Percentiles rank a stretch among this genome's conserved stretches.
phyloP scores from a whole-genome alignment of 1,284 basidiomycete species.

The Athelia psychrophila region DNA sequence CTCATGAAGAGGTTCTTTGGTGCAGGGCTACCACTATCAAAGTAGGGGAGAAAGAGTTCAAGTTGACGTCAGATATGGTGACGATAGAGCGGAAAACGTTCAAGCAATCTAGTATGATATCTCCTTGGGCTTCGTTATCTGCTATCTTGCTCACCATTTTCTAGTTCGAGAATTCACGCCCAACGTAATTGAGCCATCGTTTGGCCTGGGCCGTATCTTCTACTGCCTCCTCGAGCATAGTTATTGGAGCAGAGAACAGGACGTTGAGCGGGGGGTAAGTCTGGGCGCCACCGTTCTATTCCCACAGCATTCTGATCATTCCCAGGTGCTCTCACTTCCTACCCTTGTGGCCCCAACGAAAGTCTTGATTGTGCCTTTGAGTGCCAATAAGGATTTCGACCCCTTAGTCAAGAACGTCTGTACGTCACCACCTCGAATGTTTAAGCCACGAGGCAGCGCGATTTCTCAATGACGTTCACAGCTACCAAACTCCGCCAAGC shows the following conservation, averaged over 20 bases:
- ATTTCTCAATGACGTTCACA: slow-evolving; percentile 28
- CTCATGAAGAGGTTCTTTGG: slow-evolving; percentile 11
- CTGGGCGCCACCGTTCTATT: slow-evolving; percentile 10
- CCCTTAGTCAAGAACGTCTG: slow-evolving; percentile 89
- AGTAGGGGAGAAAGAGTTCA: slow-evolving; percentile 67
- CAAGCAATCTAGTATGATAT: slow-evolving; percentile 87
- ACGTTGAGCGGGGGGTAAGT: slow-evolving; percentile 84
- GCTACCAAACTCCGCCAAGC: slow-evolving; percentile 84
- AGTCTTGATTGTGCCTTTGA: slow-evolving; percentile 95
- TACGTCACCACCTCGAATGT: slow-evolving; percentile 42
- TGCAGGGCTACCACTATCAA: slow-evolving; percentile 46
- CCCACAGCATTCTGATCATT: slow-evolving; percentile 4
- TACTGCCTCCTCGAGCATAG: slow-evolving; percentile 95
- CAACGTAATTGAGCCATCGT: slow-evolving; percentile 99
- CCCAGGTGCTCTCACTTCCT: slow-evolving; percentile 86
- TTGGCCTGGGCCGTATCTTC: slow-evolving; percentile 95
- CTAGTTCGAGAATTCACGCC: slow-evolving; percentile 93
- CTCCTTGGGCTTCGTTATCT: slow-evolving; percentile 37
- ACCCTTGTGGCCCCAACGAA: slow-evolving; percentile 94
- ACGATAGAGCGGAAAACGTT: slow-evolving; percentile 85
- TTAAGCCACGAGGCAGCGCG: too few species aligned
- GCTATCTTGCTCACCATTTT: slow-evolving; percentile 9
- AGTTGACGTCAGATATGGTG: slow-evolving; percentile 74
- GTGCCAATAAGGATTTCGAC: slow-evolving; percentile 82
- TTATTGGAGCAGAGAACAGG: slow-evolving; percentile 94